Evolutionary conservation across 257 asterid species (phyloP).

Genomic region (Lantana camara): DNA sequence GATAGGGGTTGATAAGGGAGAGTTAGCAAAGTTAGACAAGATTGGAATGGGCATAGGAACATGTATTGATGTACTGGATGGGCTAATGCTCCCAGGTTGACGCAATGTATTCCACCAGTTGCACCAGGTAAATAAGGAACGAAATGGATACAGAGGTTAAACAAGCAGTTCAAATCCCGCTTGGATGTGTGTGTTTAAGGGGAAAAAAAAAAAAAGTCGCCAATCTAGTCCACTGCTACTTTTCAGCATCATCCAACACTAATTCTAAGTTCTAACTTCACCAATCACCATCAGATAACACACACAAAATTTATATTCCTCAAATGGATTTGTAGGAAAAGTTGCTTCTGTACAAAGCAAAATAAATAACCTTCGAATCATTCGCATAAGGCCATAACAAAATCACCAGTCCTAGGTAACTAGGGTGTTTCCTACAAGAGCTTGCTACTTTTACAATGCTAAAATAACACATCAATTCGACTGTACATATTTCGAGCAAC

Average conservation of each 20-base stretch:
- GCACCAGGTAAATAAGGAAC: too few species aligned
- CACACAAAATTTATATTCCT: not conserved
- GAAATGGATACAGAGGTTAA: too few species aligned
- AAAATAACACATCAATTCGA: not conserved
- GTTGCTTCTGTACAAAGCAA: slow-evolving; percentile 12
- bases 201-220: too few species aligned
- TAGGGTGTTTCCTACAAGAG: slow-evolving; percentile 20
- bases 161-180: too few species aligned
- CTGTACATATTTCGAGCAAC: slow-evolving; percentile 33
- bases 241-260: too few species aligned
- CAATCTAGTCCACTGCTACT: too few species aligned
- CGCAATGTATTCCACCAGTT: too few species aligned
- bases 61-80: not conserved
- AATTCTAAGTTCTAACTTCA: too few species aligned
- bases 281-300: not conserved
- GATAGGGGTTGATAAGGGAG: not conserved
- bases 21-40: not conserved
- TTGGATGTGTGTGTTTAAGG: too few species aligned
- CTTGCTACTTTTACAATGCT: slow-evolving; percentile 25
- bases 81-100: too few species aligned
- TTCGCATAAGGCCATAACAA: slow-evolving; percentile 1
- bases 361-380: not conserved
- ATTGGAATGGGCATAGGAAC: not conserved
- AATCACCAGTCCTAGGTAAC: not conserved
- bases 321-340: not conserved